Base-by-base conservation (phyloP, 768 basidiomycete species). In the Psilocybe tampanensis region DNA sequence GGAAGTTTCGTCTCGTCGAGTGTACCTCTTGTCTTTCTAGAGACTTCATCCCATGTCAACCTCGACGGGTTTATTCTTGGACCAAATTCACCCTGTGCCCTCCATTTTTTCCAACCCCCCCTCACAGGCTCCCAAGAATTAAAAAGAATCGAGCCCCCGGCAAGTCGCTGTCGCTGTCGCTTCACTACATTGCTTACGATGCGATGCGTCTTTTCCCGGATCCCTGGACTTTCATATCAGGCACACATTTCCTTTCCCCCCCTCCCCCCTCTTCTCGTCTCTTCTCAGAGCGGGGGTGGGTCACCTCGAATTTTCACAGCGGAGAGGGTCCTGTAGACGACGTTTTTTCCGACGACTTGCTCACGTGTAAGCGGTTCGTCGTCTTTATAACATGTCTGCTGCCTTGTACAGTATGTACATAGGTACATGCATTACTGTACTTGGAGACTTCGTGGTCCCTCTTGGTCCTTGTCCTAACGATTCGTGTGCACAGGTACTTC, bases 151-250 rank as follows among this genome's bases (percentile, higher is more conserved):
- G 29, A 13, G 6, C 12, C 22, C 44, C 44, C 44, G 22, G 47
- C 32, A 32, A 32, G 47, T 15, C 47, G 18, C 29, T 7, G n/a
- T n/a, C n/a, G n/a, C n/a, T n/a, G n/a, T n/a, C n/a, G n/a, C n/a
- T n/a, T n/a, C n/a, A n/a, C n/a, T n/a, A n/a, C n/a, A n/a, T n/a
- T n/a, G n/a, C n/a, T n/a, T n/a, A n/a, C n/a, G n/a, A n/a, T 44
- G 34, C 55, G 50, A 56, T 56, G 48, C 44, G 51, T 44, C 48
- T 43, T 21, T 44, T 56, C 42, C 44, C n/a, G 48, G 17, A 15
- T 42, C 33, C 49, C n/a, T n/a, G n/a, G n/a, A n/a, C n/a, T n/a
- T n/a, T n/a, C n/a, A n/a, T 32, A 44, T 49, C 49, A 56, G 48
- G 55, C 29, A 36, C 55, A n/a, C n/a, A n/a, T n/a, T n/a, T n/a